These are phyloP conservation scores for Atalantia buxifolia DNA, from an alignment of 345 rosid species.

Conservation along the genomic window DNA sequence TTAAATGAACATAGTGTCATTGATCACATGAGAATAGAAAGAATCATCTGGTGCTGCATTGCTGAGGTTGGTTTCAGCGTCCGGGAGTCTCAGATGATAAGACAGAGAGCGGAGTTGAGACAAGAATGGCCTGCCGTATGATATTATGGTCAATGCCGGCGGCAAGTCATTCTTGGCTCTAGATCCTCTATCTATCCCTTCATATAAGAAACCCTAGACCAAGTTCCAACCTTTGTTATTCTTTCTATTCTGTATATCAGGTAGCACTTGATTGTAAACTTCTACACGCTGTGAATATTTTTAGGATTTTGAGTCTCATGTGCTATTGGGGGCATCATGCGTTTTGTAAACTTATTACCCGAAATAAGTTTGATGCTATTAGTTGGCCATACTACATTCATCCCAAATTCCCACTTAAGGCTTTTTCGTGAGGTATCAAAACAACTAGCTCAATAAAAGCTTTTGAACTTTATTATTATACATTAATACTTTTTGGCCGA, in stretches of 20 bases:
- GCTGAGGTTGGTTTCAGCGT: neutral
- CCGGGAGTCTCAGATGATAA: neutral
- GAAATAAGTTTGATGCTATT: neutral
- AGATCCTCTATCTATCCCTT: neutral
- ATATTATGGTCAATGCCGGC: neutral
- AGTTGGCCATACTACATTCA: neutral
- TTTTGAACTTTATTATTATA: neutral
- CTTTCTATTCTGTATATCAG: neutral
- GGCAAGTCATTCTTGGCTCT: neutral
- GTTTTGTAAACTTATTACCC: no score
- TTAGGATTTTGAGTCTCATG: neutral
- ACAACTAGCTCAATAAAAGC: neutral
- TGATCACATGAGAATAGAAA: neutral
- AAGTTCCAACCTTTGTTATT: neutral
- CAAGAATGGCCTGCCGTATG: neutral
- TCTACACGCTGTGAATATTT: neutral
- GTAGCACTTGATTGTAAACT: neutral
- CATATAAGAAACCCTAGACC: neutral
- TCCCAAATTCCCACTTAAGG: neutral
- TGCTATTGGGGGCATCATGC: no score
- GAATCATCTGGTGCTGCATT: neutral
- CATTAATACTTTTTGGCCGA: neutral
- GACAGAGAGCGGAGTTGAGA: neutral
- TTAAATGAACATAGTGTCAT: neutral
- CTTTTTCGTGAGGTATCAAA: neutral